Conservation (phyloP, 441 rosid species). For the Manihot esculenta region DNA sequence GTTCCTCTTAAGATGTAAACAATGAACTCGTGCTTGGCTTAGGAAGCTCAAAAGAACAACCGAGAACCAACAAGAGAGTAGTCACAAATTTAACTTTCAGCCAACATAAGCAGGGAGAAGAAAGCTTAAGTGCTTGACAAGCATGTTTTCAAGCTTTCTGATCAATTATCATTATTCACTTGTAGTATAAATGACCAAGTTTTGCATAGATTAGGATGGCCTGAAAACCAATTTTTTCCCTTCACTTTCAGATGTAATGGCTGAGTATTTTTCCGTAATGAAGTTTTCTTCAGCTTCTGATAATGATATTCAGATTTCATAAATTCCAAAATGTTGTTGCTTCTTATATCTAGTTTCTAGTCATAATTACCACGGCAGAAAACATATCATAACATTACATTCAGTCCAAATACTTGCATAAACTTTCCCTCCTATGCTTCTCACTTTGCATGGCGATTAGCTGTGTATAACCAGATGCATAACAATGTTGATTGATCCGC, state of each 20-base stretch:
- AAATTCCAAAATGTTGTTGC: neutral
- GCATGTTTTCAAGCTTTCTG: too few relatives aligned
- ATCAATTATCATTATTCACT: too few relatives aligned
- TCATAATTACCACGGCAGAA: neutral
- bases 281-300: neutral
- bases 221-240: too few relatives aligned
- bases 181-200: too few relatives aligned
- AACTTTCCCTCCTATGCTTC: neutral
- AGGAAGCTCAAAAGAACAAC: neutral
- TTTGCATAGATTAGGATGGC: too few relatives aligned
- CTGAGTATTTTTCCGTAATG: too few relatives aligned
- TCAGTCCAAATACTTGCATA: neutral
- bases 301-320: neutral
- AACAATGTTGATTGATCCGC: neutral
- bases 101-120: too few relatives aligned
- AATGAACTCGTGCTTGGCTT: neutral
- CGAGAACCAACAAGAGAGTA: neutral
- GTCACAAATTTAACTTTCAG: neutral
- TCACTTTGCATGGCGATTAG: neutral
- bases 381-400: neutral
- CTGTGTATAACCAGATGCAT: neutral
- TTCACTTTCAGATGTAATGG: too few relatives aligned
- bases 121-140: too few relatives aligned
- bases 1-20: neutral
- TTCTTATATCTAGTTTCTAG: neutral